Evolutionary conservation across 108 stramenopile genomes (phyloP), one percentile per base, ranked within the genome.

Genomic region (Seminavis robusta): DNA sequence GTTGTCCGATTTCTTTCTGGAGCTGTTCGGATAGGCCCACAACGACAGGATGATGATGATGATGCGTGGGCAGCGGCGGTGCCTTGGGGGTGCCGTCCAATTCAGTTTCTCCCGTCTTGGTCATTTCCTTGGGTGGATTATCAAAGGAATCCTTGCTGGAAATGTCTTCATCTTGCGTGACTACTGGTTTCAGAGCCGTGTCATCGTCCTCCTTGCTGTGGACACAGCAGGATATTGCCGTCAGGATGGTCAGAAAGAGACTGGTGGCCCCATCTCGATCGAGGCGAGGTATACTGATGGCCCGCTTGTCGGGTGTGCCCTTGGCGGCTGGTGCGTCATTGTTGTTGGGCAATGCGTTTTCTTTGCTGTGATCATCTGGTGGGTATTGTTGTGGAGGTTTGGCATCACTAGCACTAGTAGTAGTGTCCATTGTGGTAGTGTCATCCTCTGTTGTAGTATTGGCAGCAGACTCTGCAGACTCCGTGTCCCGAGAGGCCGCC

Each of bases 1-100:
- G 68, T 30, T 92, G 85, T 41, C 70, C 39, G 52, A 92, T 86
- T 50, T 88, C 90, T 30, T 70, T 70, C 29, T 67, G 75, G 8
- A 83, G n/a, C n/a, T n/a, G n/a, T n/a, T n/a, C n/a, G n/a, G n/a
- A n/a, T n/a, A n/a, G n/a, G n/a, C n/a, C n/a, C n/a, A n/a, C n/a
- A n/a, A n/a, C n/a, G n/a, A n/a, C n/a, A n/a, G n/a, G n/a, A n/a
- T n/a, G n/a, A n/a, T n/a, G n/a, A n/a, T n/a, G n/a, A n/a, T n/a
- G n/a, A n/a, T n/a, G n/a, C 67, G 34, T 55, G 36, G 21, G 29
- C 36, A 33, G 52, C 30, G 9, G 19, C 13, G 36, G 11, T 13
- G 11, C 9, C 36, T 37, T 11, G 36, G 9, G 36, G 36, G 9
- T 11, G 36, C 36, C 9, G 11, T 37, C 13, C 10, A 13, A 13